A percentile compares a stretch with the other conserved stretches of the same genome.
Conservation (phyloP, 2,329 filamentous ascomycete species). For the Elsinoe ampelina region DNA sequence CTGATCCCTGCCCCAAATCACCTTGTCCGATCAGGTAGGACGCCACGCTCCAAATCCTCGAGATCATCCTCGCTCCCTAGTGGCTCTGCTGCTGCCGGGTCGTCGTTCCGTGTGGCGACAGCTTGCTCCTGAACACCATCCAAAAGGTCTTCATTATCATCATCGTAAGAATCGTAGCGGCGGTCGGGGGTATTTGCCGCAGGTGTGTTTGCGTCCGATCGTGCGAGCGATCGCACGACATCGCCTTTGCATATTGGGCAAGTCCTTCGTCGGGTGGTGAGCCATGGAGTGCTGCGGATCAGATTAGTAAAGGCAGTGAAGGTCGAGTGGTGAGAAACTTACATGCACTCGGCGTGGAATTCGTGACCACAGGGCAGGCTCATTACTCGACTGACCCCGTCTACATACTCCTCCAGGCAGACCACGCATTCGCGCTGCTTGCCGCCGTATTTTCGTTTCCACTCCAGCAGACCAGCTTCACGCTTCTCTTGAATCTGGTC, state of each 20-base stretch:
- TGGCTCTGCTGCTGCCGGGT: constrained; percentile 24
- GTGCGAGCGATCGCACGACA: constrained; percentile 55
- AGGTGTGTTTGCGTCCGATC: constrained; percentile 14
- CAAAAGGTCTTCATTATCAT: constrained; percentile 19
- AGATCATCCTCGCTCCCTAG: constrained; percentile 25
- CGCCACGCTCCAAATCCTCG: constrained; percentile 29
- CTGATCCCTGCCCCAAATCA: constrained; percentile 7
- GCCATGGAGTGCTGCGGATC: constrained; percentile 71
- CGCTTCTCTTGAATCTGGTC: constrained; percentile 44
- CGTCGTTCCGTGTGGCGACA: constrained; percentile 24
- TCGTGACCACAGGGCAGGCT: constrained; percentile 94
- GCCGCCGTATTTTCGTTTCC: constrained; percentile 52
- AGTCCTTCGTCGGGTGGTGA: constrained; percentile 89
- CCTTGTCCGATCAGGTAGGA: constrained; percentile 15
- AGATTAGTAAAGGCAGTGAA: background rate
- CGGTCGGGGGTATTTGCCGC: constrained; percentile 16
- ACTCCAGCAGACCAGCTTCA: constrained; percentile 40
- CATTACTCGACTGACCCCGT: constrained; percentile 93
- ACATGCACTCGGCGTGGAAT: constrained; percentile 98
- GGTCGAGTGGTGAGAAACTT: constrained; percentile 34
- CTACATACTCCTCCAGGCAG: constrained; percentile 90
- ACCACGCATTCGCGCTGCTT: constrained; percentile 84
- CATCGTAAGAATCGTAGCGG: constrained; percentile 17
- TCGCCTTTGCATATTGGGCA: constrained; percentile 98
- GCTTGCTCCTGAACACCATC: constrained; percentile 28